phyloP scores from a whole-genome alignment of 108 stramenopile genomes.

The Nitzschia sp. region DNA sequence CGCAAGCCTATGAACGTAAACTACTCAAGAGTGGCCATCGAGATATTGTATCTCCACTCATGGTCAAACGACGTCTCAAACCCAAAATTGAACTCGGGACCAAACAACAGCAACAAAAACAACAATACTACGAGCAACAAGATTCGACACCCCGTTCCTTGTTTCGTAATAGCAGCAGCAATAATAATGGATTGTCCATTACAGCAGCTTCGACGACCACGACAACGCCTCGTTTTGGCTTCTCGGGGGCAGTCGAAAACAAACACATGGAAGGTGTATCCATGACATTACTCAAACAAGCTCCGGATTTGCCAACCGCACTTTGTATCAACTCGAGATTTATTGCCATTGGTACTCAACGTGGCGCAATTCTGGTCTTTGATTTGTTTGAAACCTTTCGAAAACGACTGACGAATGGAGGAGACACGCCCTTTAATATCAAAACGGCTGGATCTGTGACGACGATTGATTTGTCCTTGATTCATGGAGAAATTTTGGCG shows the following conservation, averaged over 20 bases:
- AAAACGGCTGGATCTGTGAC: conserved; percentile 63
- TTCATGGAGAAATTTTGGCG: conserved; percentile 65
- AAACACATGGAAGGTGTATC: conserved; percentile 32
- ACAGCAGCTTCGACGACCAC: too few relatives aligned
- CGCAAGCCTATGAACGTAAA: conserved; percentile 55
- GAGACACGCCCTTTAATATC: conserved; percentile 18
- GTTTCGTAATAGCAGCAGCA: conserved; percentile 19
- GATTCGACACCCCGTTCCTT: not conserved
- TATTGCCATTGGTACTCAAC: conserved; percentile 86
- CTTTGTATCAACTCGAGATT: conserved; percentile 84
- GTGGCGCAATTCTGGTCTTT: conserved; percentile 72
- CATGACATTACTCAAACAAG: conserved; percentile 1
- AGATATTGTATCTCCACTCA: conserved; percentile 75
- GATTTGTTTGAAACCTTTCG: conserved; percentile 89
- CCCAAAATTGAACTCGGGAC: conserved; percentile 65
- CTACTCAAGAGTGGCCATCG: conserved; percentile 63
- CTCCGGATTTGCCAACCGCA: conserved; percentile 59
- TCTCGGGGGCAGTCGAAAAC: conserved; percentile 54
- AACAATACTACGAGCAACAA: conserved; percentile 3
- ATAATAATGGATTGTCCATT: too few relatives aligned
- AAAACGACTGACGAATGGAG: conserved; percentile 46
- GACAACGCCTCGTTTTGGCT: conserved; percentile 34
- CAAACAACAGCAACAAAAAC: conserved; percentile 40
- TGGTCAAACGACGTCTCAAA: conserved; percentile 83
- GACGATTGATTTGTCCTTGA: conserved; percentile 68